Evolutionary conservation across 352 stramenopile species (phyloP).

Genomic region (Phytopythium delawarense): DNA sequence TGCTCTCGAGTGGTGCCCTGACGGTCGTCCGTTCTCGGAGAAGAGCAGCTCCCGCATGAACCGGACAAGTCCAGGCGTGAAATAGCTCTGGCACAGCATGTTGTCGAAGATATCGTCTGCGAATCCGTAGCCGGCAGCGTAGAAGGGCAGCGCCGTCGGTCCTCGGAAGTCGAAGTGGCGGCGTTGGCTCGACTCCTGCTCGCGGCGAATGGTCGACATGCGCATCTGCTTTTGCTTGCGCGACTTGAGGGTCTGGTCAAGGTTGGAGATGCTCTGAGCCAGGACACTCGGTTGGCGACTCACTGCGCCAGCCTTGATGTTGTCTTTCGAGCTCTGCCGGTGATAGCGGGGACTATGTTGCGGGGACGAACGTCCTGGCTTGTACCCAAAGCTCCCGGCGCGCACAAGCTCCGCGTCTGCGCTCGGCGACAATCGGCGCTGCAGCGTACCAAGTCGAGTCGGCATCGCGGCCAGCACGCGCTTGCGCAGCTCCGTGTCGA

Average conservation of each 20-base stretch:
- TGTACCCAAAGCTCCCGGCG: neutral
- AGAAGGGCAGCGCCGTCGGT: constrained; percentile 50
- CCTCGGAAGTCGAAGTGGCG: constrained; percentile 41
- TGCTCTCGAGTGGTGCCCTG: neutral
- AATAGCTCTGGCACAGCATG: constrained; percentile 69
- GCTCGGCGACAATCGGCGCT: neutral
- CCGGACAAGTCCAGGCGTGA: constrained; percentile 51
- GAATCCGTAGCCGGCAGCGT: constrained; percentile 59
- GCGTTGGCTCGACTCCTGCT: constrained; percentile 35
- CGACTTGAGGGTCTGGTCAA: constrained; percentile 34
- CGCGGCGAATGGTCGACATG: constrained; percentile 30
- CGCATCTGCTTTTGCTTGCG: constrained; percentile 37
- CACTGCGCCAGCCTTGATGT: constrained; percentile 5
- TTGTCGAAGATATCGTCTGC: constrained; percentile 69
- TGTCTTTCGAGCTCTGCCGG: neutral
- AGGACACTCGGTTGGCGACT: constrained; percentile 3
- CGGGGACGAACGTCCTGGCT: constrained; percentile 1
- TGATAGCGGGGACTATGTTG: neutral
- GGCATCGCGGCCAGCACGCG: constrained; percentile 14
- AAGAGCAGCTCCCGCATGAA: constrained; percentile 69
- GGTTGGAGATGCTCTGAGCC: constrained; percentile 25
- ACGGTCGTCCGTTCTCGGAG: constrained; percentile 39
- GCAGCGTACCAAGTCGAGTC: neutral
- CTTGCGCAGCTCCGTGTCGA: constrained; percentile 60
- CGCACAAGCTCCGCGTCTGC: neutral